Evolutionary conservation across 106 monocot species (phyloP).

Genomic region (Dendrobium chrysotoxum): DNA sequence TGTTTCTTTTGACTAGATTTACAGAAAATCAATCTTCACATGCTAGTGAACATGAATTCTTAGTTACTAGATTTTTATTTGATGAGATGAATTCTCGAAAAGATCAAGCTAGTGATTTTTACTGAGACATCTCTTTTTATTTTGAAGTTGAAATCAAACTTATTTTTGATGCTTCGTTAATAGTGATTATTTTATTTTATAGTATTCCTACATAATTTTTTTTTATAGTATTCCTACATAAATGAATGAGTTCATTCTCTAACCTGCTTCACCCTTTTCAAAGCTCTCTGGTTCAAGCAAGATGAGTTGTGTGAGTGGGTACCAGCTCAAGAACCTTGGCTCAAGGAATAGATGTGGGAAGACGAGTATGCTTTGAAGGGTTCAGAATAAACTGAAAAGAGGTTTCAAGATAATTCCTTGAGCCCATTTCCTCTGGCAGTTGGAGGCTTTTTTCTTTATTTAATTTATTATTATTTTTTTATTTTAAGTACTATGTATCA

Average conservation of each 20-base stretch:
- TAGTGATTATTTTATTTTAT: not conserved
- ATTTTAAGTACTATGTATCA: too few relatives aligned
- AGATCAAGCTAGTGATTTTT: too few relatives aligned
- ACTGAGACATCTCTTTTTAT: too few relatives aligned
- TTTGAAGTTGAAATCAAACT: not conserved
- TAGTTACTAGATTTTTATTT: too few relatives aligned
- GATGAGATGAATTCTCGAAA: too few relatives aligned
- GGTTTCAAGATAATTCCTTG: too few relatives aligned
- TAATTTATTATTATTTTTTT: too few relatives aligned
- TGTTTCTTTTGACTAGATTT: too few relatives aligned
- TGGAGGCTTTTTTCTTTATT: too few relatives aligned
- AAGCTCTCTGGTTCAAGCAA: slow-evolving; percentile 89
- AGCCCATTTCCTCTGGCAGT: too few relatives aligned
- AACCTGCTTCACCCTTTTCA: not conserved
- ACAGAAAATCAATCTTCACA: too few relatives aligned
- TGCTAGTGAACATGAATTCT: too few relatives aligned
- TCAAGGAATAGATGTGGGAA: slow-evolving; percentile 29
- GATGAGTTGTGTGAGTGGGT: slow-evolving; percentile 73
- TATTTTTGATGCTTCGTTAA: not conserved
- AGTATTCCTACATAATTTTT: not conserved
- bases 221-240: not conserved
- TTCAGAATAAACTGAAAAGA: not conserved
- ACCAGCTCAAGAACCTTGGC: slow-evolving; percentile 68
- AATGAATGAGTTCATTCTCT: not conserved
- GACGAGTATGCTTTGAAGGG: not conserved